Percentiles rank a stretch among this genome's conserved stretches.
phyloP scores from a whole-genome alignment of 352 stramenopile species.

The Globisporangium rhizosaccharum region DNA sequence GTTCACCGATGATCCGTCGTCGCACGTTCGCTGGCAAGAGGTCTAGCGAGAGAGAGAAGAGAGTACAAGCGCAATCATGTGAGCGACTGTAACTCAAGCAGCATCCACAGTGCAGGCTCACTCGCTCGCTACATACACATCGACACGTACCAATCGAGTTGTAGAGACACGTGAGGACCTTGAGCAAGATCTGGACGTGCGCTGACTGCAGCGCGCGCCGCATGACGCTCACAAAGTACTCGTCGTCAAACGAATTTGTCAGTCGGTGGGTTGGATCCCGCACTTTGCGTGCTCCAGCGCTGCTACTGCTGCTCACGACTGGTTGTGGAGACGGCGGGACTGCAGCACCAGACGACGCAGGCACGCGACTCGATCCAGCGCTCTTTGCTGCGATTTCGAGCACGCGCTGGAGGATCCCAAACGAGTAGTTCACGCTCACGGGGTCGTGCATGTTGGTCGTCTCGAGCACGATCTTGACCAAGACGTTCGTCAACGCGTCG shows the following conservation, averaged over 20 bases:
- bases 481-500: slow-evolving; percentile 55
- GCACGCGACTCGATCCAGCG: neutral
- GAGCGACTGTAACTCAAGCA: neutral
- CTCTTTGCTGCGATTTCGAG: slow-evolving; percentile 47
- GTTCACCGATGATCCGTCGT: slow-evolving; percentile 60
- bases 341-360: neutral
- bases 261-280: slow-evolving; percentile 21
- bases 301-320: neutral
- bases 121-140: neutral
- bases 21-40: slow-evolving; percentile 57
- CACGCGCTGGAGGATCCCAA: slow-evolving; percentile 73
- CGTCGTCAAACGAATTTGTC: slow-evolving; percentile 53
- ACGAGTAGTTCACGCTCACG: slow-evolving; percentile 79
- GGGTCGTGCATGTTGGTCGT: slow-evolving; percentile 81
- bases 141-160: slow-evolving; percentile 59
- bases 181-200: slow-evolving; percentile 82
- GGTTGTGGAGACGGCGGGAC: neutral
- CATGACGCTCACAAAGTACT: slow-evolving; percentile 67
- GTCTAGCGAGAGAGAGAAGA: slow-evolving; percentile 26
- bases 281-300: slow-evolving; percentile 2
- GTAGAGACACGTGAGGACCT: slow-evolving; percentile 83
- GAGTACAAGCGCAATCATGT: neutral
- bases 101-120: neutral
- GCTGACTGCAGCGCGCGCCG: slow-evolving; percentile 64
- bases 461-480: slow-evolving; percentile 79